Evolutionary conservation across 495 filamentous ascomycete genomes (phyloP).

Genomic region (Aspergillus bridgeri): DNA sequence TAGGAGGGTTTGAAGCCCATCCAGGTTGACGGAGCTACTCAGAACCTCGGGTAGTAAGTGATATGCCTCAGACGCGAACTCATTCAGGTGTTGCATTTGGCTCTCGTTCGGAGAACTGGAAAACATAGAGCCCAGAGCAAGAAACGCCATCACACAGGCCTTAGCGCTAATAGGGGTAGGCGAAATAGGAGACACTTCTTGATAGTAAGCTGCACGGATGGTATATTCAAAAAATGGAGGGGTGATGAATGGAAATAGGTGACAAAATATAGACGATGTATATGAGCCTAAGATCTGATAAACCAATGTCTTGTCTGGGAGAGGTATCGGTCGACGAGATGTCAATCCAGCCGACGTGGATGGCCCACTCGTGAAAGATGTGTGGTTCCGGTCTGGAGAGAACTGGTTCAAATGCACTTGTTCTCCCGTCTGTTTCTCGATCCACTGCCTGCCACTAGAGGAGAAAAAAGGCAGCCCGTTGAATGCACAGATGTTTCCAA

Average conservation of each 20-base stretch:
- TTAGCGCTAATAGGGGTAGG: not conserved
- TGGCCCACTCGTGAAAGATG: not conserved
- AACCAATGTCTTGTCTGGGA: not conserved
- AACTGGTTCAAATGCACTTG: not conserved
- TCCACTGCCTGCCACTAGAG: not conserved
- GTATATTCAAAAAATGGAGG: not conserved
- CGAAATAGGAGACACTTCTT: not conserved
- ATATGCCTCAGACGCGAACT: not conserved
- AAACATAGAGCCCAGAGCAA: not conserved
- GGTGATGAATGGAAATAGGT: not conserved
- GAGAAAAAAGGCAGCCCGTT: constrained; percentile 1
- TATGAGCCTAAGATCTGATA: not conserved
- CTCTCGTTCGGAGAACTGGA: not conserved
- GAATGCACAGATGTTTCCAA: constrained; percentile 1
- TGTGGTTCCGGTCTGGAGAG: not conserved
- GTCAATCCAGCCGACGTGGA: too few relatives aligned
- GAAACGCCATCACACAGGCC: constrained; percentile 6
- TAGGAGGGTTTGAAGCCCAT: not conserved
- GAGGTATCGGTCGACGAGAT: not conserved
- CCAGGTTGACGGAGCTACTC: not conserved
- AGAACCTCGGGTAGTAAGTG: not conserved
- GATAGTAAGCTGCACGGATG: not conserved
- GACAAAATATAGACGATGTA: not conserved
- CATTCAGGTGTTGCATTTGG: not conserved
- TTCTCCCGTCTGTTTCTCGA: not conserved